Conservation (phyloP, 176 grass and related monocot genomes). For the Paspalum vaginatum region DNA sequence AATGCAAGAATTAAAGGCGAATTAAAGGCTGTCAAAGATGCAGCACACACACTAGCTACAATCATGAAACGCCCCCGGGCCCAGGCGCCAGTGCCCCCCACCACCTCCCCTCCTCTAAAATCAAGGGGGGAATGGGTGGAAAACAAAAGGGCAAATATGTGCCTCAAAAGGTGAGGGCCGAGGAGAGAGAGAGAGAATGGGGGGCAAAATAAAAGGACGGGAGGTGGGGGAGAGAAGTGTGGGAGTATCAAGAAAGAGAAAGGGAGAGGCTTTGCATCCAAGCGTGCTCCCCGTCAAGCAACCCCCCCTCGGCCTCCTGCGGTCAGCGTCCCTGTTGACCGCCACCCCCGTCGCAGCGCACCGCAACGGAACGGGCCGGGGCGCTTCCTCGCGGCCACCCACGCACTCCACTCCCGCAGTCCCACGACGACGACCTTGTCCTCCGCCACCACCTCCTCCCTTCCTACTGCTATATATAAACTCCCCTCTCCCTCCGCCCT, state of each 20-base stretch:
- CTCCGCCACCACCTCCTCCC: neutral
- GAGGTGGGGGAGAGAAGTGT: neutral
- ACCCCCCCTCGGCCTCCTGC: conserved; percentile 21
- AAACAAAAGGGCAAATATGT: neutral
- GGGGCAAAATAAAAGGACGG: neutral
- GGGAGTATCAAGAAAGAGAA: conserved; percentile 66
- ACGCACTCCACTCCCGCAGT: neutral
- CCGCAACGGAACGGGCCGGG: neutral
- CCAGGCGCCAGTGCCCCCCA: conserved; percentile 22
- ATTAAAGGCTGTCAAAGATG: conserved; percentile 33
- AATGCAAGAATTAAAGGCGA: neutral
- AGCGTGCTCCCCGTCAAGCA: conserved; percentile 65
- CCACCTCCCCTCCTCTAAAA: conserved; percentile 14
- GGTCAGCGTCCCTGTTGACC: conserved; percentile 64
- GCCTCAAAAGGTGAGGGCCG: conserved; percentile 13
- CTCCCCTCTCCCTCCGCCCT: conserved; percentile 12
- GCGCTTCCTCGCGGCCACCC: neutral
- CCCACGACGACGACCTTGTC: neutral
- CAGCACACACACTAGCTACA: conserved; percentile 49
- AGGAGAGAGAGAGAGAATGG: neutral
- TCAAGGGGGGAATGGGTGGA: neutral
- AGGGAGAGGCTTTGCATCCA: conserved; percentile 52
- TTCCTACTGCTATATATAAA: conserved; percentile 52
- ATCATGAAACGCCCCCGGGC: too few relatives aligned
- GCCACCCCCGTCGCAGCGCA: conserved; percentile 33